A percentile compares a stretch with the other conserved stretches of the same genome.
These are phyloP conservation scores for Heritiera littoralis DNA, from an alignment of 345 rosid species.

Conservation along the genomic window DNA sequence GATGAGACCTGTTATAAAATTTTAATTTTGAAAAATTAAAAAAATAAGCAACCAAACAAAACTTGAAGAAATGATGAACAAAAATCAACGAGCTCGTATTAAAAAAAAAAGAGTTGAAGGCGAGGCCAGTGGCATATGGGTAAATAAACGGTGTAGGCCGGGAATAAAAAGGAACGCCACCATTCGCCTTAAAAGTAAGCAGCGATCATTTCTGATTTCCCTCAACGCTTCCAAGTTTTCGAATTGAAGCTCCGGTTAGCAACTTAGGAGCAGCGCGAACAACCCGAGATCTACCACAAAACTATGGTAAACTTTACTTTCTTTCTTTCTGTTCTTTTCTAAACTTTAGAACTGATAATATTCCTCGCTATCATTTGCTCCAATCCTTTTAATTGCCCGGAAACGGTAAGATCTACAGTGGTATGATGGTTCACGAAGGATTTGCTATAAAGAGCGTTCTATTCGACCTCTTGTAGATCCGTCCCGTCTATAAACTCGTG, in stretches of 20 bases:
- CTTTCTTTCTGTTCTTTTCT: not conserved
- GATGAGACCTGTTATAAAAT: too few species aligned
- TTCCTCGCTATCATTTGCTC: not conserved
- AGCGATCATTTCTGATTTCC: not conserved
- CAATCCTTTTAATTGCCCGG: not conserved
- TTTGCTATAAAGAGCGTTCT: not conserved
- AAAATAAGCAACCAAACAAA: not conserved
- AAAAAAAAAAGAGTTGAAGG: not conserved
- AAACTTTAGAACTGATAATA: not conserved
- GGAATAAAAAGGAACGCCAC: not conserved
- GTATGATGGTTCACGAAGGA: too few species aligned
- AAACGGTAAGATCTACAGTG: not conserved
- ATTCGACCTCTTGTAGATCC: not conserved
- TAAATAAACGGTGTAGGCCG: not conserved
- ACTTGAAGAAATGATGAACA: not conserved
- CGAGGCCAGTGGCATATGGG: constrained; percentile 15
- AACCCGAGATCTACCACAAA: constrained; percentile 15
- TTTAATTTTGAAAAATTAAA: too few species aligned
- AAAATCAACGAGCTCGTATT: not conserved
- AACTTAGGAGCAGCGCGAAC: not conserved
- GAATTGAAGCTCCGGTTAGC: not conserved
- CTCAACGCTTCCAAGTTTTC: constrained; percentile 10
- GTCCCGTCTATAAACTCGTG: not conserved
- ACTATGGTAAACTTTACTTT: constrained; percentile 19
- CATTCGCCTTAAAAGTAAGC: not conserved